A percentile compares a stretch with the other conserved stretches of the same genome.
Evolutionary conservation across 2,329 filamentous ascomycete genomes (phyloP).

Genomic region (Metarhizium album): DNA sequence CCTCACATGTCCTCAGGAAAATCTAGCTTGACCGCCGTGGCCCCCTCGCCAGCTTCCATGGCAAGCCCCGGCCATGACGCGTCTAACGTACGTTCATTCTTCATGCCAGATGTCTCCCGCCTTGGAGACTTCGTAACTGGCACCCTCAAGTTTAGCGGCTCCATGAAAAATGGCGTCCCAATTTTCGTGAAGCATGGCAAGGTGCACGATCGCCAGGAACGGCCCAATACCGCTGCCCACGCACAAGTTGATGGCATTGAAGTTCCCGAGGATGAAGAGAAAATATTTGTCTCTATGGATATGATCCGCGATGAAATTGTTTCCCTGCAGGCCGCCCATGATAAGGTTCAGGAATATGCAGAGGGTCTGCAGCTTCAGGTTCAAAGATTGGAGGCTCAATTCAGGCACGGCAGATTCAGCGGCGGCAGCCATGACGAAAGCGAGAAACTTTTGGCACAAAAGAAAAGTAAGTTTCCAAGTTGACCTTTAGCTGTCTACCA

Average conservation of each 20-base stretch:
- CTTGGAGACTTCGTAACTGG: conserved; percentile 48
- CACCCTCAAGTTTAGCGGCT: conserved; percentile 38
- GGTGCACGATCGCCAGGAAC: conserved; percentile 32
- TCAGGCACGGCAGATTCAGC: conserved; percentile 33
- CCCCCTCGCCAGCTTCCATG: conserved; percentile 25
- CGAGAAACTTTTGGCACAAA: conserved; percentile 38
- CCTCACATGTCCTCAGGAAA: conserved; percentile 28
- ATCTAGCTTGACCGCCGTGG: conserved; percentile 30
- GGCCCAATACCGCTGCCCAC: conserved; percentile 26
- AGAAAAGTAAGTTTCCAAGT: conserved; percentile 37
- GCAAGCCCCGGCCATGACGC: conserved; percentile 24
- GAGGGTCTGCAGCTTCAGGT: conserved; percentile 42
- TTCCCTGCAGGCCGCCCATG: conserved; percentile 44
- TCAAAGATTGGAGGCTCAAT: conserved; percentile 36
- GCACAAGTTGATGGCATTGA: conserved; percentile 39
- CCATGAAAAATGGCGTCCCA: conserved; percentile 41
- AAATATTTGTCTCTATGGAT: conserved; percentile 50
- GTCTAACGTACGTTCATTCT: conserved; percentile 40
- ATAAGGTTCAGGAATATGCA: conserved; percentile 43
- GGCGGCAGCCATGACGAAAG: conserved; percentile 32
- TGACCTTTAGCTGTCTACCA: conserved; percentile 1
- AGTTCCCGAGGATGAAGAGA: conserved; percentile 42
- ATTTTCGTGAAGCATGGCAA: conserved; percentile 45
- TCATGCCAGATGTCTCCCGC: conserved; percentile 42
- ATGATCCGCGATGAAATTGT: conserved; percentile 49